A percentile compares a stretch with the other conserved stretches of the same genome.
phyloP scores from a whole-genome alignment of 148 eudicot species.

The Persicaria maculosa region DNA sequence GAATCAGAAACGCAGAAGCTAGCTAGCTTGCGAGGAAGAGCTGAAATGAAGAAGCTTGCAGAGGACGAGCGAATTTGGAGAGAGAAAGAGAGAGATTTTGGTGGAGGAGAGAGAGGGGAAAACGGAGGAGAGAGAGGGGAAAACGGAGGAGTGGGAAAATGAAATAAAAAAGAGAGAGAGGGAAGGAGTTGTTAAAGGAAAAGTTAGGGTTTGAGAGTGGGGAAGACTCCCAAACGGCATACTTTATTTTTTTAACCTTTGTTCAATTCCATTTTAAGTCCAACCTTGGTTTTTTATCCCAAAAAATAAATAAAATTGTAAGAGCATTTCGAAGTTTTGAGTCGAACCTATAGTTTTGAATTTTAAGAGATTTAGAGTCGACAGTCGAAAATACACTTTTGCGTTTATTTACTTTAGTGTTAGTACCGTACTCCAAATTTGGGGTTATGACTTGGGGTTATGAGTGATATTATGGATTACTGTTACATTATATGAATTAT shows the following conservation, averaged over 20 bases:
- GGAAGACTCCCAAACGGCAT: neutral
- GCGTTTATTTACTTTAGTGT: too few relatives aligned
- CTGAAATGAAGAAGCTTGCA: neutral
- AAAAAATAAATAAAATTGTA: too few relatives aligned
- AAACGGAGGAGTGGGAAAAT: neutral
- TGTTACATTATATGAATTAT: too few relatives aligned
- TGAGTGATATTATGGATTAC: too few relatives aligned
- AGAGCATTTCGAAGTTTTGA: too few relatives aligned
- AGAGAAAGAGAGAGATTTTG: neutral
- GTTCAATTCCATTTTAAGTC: neutral
- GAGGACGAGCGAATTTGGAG: neutral
- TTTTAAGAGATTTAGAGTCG: too few relatives aligned
- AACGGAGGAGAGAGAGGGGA: neutral
- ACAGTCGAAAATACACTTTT: too few relatives aligned
- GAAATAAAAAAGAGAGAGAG: neutral
- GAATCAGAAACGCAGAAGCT: neutral
- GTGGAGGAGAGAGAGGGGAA: slow-evolving; percentile 11
- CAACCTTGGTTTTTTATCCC: too few relatives aligned
- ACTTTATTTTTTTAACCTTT: neutral
- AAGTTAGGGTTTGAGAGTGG: slow-evolving; percentile 8
- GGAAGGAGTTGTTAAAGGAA: neutral
- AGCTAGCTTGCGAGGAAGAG: neutral
- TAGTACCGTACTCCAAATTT: too few relatives aligned
- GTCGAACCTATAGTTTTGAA: too few relatives aligned
- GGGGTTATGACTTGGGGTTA: too few relatives aligned